These are phyloP conservation scores for Aleurites moluccanus DNA, from an alignment of 441 rosid genomes.

Conservation along the genomic window DNA sequence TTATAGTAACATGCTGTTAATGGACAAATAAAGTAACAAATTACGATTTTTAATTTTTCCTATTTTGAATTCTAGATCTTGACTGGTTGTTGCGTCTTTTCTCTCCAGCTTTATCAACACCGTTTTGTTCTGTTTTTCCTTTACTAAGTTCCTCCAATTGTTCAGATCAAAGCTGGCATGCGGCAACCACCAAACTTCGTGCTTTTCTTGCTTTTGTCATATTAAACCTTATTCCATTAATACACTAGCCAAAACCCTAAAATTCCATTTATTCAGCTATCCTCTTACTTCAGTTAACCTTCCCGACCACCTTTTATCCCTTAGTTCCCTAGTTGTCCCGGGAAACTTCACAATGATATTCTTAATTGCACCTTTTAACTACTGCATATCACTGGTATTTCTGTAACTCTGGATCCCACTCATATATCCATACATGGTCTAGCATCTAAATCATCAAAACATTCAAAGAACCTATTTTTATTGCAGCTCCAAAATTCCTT, in stretches of 20 bases:
- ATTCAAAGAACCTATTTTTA: not conserved
- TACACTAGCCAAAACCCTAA: not conserved
- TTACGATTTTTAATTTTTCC: too few species aligned
- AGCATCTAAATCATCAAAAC: not conserved
- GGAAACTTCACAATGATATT: not conserved
- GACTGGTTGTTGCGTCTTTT: not conserved
- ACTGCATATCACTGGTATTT: not conserved
- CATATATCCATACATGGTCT: not conserved
- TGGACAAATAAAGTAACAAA: not conserved
- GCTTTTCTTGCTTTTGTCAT: not conserved
- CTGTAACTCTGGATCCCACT: not conserved
- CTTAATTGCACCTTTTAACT: not conserved
- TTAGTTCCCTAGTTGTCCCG: not conserved
- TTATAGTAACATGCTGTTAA: slow-evolving; percentile 16
- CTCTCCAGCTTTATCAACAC: not conserved
- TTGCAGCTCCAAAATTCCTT: not conserved
- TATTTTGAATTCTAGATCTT: not conserved
- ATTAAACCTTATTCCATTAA: not conserved
- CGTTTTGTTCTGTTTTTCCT: not conserved
- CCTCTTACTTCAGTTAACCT: not conserved
- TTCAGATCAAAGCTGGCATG: not conserved
- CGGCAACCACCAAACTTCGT: not conserved
- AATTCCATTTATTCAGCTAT: not conserved
- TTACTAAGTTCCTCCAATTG: not conserved
- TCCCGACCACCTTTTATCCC: not conserved